Conservation (phyloP, 768 basidiomycete species). For the Phallus indusiatus region DNA sequence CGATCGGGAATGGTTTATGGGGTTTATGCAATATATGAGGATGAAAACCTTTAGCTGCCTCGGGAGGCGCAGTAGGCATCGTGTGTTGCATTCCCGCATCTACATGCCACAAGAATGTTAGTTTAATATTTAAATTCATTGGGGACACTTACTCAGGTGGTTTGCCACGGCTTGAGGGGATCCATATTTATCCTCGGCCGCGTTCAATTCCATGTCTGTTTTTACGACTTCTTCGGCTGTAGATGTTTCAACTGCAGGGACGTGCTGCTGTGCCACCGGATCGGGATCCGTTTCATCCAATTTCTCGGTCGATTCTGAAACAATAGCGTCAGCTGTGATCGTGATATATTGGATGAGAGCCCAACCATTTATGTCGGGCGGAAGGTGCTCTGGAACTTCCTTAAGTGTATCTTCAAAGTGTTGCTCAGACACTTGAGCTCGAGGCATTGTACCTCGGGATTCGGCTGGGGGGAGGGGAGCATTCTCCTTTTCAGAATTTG, state of each 20-base stretch:
- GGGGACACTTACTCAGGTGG: slow-evolving; percentile 24
- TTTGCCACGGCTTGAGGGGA: slow-evolving; percentile 25
- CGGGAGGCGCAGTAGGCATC: background rate
- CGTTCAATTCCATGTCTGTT: background rate
- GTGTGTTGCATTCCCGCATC: slow-evolving; percentile 7
- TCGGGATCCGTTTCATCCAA: background rate
- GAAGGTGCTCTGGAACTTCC: background rate
- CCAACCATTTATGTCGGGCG: background rate
- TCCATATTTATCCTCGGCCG: slow-evolving; percentile 3
- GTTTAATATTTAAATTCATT: background rate
- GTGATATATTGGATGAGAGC: background rate
- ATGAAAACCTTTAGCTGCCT: slow-evolving; percentile 37
- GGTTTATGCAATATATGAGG: slow-evolving; percentile 52
- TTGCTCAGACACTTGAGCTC: background rate
- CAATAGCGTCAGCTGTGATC: background rate
- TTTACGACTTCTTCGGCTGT: slow-evolving; percentile 2
- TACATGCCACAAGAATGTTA: background rate
- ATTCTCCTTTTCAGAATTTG: background rate
- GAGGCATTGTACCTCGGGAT: background rate
- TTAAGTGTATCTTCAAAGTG: background rate
- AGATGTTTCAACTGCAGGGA: background rate
- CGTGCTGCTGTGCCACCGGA: background rate
- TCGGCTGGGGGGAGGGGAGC: background rate
- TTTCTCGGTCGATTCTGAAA: background rate
- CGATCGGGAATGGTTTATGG: slow-evolving; percentile 55